A percentile compares a stretch with the other conserved stretches of the same genome.
These are phyloP conservation scores for Lithocarpus polystachyus DNA, from an alignment of 306 rosid genomes.

Conservation along the genomic window DNA sequence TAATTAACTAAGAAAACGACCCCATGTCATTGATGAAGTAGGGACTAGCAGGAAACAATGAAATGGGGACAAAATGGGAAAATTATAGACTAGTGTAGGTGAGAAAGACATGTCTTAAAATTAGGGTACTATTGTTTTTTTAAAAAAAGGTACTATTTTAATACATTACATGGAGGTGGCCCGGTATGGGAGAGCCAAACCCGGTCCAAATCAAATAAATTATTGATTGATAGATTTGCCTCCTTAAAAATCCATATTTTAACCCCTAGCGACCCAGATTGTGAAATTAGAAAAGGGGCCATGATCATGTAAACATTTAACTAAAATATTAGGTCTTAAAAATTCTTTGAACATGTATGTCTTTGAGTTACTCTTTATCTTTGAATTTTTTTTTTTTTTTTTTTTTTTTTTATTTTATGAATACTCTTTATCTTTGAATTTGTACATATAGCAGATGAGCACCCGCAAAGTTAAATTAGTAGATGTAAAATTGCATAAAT, in stretches of 20 bases:
- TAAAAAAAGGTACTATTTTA: too few relatives aligned
- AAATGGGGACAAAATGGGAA: constrained; percentile 18
- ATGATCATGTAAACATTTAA: background rate
- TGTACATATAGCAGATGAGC: background rate
- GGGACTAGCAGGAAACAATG: background rate
- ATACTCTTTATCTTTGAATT: background rate
- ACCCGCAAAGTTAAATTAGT: too few relatives aligned
- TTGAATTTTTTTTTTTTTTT: background rate
- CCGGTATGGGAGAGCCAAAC: background rate
- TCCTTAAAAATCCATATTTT: background rate
- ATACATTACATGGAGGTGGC: background rate
- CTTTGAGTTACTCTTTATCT: background rate
- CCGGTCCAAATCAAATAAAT: background rate
- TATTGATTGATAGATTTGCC: background rate
- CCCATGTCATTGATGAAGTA: constrained; percentile 33
- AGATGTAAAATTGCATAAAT: too few relatives aligned
- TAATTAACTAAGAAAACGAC: constrained; percentile 6
- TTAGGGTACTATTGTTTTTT: background rate
- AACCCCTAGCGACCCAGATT: background rate
- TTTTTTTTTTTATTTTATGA: too few relatives aligned
- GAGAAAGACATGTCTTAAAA: background rate
- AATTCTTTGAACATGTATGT: background rate
- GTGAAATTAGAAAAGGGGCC: background rate
- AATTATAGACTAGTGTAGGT: background rate
- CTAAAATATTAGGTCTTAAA: background rate